phyloP scores from a whole-genome alignment of 2,329 filamentous ascomycete genomes.

The Aspergillus sp. region DNA sequence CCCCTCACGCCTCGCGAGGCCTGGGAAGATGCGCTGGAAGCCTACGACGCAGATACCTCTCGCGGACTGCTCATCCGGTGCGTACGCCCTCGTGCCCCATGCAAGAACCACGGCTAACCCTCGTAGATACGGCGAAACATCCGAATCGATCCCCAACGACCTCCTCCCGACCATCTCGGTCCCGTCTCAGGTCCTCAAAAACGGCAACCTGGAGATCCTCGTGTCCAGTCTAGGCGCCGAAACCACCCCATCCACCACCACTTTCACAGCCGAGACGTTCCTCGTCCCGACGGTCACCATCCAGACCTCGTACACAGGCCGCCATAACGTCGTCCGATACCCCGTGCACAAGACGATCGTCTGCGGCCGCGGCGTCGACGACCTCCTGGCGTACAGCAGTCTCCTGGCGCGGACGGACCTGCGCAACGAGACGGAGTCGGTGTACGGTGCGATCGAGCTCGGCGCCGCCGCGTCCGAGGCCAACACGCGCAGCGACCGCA shows the following conservation, averaged over 20 bases:
- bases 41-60: constrained; percentile 45
- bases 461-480: constrained; percentile 46
- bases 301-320: constrained; percentile 61
- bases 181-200: constrained; percentile 56
- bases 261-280: constrained; percentile 59
- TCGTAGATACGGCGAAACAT: constrained; percentile 55
- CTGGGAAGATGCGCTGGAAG: constrained; percentile 66
- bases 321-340: constrained; percentile 67
- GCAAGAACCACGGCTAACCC: background rate
- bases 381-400: constrained; percentile 49
- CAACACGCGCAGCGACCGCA: constrained; percentile 13
- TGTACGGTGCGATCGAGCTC: constrained; percentile 38
- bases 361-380: constrained; percentile 69
- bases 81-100: constrained; percentile 43
- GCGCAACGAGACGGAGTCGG: constrained; percentile 29
- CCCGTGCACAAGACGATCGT: constrained; percentile 82
- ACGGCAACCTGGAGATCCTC: constrained; percentile 60
- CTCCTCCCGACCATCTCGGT: constrained; percentile 56
- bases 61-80: constrained; percentile 65
- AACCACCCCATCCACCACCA: constrained; percentile 47
- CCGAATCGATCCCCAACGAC: constrained; percentile 47
- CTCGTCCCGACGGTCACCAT: constrained; percentile 76
- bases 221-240: constrained; percentile 54
- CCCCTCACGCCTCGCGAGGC: constrained; percentile 61
- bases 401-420: constrained; percentile 31